phyloP scores from a whole-genome alignment of 2,329 filamentous ascomycete genomes.

The Ophiostoma quercus region DNA sequence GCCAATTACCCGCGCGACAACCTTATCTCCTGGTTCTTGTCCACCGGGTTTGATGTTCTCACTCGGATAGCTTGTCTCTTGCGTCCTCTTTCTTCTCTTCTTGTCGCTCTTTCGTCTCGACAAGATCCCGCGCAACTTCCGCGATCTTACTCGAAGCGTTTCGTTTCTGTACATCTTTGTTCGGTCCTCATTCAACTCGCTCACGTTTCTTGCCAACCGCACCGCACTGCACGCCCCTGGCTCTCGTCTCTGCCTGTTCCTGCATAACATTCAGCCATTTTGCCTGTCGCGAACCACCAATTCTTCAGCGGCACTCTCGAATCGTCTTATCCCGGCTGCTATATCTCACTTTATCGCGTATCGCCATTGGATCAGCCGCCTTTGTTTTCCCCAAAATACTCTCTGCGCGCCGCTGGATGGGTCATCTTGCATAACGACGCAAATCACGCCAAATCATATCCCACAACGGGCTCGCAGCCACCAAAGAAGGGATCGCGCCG shows the following conservation, averaged over 20 bases:
- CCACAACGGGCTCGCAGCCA: not conserved
- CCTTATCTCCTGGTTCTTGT: constrained; percentile 10
- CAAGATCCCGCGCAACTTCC: not conserved
- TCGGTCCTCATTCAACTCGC: not conserved
- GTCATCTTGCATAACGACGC: constrained; percentile 10
- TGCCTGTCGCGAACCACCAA: constrained; percentile 8
- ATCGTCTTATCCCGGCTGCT: not conserved
- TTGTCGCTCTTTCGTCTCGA: not conserved
- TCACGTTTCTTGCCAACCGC: not conserved
- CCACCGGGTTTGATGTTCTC: constrained; percentile 21
- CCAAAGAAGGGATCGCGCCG: constrained; percentile 22
- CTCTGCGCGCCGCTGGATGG: not conserved
- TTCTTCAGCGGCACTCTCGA: not conserved
- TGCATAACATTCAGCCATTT: constrained; percentile 12
- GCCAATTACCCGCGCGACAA: constrained; percentile 20
- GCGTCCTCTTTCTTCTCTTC: not conserved
- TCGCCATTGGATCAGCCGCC: constrained; percentile 10
- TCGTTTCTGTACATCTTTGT: not conserved
- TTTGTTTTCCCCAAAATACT: constrained; percentile 6
- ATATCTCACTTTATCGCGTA: not conserved
- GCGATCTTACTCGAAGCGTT: not conserved
- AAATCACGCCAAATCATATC: not conserved
- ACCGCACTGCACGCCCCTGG: not conserved
- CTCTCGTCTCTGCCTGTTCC: constrained; percentile 10
- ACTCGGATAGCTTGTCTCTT: constrained; percentile 11